phyloP scores from a whole-genome alignment of 23 red algal species.

The Porphyridium purpureum region DNA sequence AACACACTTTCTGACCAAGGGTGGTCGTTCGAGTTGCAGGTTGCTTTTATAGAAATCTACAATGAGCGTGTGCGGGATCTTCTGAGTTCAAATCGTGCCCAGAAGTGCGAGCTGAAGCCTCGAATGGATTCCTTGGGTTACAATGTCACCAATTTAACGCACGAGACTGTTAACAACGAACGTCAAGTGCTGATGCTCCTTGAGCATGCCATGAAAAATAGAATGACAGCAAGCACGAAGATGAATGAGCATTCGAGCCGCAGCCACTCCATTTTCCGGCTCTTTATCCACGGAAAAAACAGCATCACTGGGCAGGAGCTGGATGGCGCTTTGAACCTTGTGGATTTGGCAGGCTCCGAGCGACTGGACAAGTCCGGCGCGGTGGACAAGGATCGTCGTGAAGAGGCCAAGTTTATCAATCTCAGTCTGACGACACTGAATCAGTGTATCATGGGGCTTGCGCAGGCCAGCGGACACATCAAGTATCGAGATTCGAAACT shows the following conservation, averaged over 20 bases:
- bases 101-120: slow-evolving; percentile 13
- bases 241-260: slow-evolving; percentile 73
- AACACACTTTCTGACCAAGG: slow-evolving; percentile 44
- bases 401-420: slow-evolving; percentile 88
- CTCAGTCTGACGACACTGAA: slow-evolving; percentile 68
- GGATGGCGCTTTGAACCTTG: slow-evolving; percentile 66
- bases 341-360: slow-evolving; percentile 92
- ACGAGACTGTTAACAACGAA: slow-evolving; percentile 22
- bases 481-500: slow-evolving; percentile 91
- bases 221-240: slow-evolving; percentile 67
- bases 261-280: slow-evolving; percentile 84
- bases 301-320: slow-evolving; percentile 16
- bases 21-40: slow-evolving; percentile 68
- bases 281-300: slow-evolving; percentile 66
- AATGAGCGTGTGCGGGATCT: slow-evolving; percentile 91
- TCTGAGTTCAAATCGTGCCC: slow-evolving; percentile 7
- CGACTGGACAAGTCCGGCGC: slow-evolving; percentile 40
- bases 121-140: slow-evolving; percentile 8
- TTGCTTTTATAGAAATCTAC: slow-evolving; percentile 95
- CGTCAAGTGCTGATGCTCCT: slow-evolving; percentile 46
- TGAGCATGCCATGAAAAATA: slow-evolving; percentile 27
- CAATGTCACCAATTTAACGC: slow-evolving; percentile 41
- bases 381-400: slow-evolving; percentile 55
- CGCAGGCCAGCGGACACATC: slow-evolving; percentile 45
- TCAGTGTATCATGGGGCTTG: slow-evolving; percentile 55